Base-by-base conservation (phyloP, 176 grass and related monocot species). In the Canna indica region DNA sequence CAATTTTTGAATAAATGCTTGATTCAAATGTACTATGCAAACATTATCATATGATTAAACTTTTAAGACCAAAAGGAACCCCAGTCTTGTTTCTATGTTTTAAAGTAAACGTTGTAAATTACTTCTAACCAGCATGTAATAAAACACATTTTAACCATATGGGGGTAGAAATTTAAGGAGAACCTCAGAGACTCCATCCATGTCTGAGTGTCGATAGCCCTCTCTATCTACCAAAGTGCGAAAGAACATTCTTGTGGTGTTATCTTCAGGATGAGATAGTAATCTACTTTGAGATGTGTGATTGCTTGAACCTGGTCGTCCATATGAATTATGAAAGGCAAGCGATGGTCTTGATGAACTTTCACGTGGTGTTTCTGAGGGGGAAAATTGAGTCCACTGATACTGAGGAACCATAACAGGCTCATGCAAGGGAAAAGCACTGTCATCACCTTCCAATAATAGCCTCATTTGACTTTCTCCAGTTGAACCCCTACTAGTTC, bases 151-250 rank as follows among this genome's bases (percentile, higher is more conserved):
- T 14, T 10, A n/a, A 3, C 15, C 28, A 48, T 48, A 31, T 3
- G 1, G 12, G 9, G 31, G 47, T 32, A 31, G 17, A 44, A 61
- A 34, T 34, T 76, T n/a, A n/a, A n/a, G 32, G 69, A 78, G 6
- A 47, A 97, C 93, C 94, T 97, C 89, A 44, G 82, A 69, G 76
- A 97, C 82, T 46, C 82, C 82, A 58, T 91, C 85, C 81, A 85
- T 83, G 67, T 78, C 83, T 25, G 85, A 72, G 54, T 3, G 79
- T 41, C 86, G 73, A 41, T 87, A 80, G 36, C 50, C 24, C 36
- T 87, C 81, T 81, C 83, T 81, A 42, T 86, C 82, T 56, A 72
- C 76, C 42, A 81, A 38, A 26, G 79, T 47, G 59, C 44, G 71
- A 66, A 65, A 67, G 25, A 78, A 73, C 47, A 80, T 74, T 41